Conservation (phyloP, 177 flowering plant species). For the Vitis hybrid region DNA sequence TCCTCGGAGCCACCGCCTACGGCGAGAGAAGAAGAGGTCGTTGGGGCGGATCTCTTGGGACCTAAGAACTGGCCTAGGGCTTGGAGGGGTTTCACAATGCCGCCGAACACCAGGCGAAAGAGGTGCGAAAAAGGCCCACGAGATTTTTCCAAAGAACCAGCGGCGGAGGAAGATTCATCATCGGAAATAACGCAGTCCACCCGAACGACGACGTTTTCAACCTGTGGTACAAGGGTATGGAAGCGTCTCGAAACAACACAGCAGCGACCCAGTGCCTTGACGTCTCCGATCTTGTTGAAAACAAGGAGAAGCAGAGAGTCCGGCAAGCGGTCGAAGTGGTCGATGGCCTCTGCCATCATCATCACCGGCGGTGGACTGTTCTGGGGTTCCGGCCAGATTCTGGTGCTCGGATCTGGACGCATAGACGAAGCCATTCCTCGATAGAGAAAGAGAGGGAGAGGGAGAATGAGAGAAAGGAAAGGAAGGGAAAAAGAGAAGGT, state of each 20-base stretch:
- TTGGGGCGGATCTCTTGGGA: conserved; percentile 24
- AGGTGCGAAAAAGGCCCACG: conserved; percentile 43
- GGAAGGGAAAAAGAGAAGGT: not conserved
- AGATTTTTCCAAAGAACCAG: conserved; percentile 41
- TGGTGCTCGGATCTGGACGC: conserved; percentile 43
- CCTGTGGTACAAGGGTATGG: conserved; percentile 68
- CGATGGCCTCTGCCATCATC: conserved; percentile 14
- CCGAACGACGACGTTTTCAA: conserved; percentile 74
- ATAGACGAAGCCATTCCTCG: conserved; percentile 15
- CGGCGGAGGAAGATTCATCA: conserved; percentile 52
- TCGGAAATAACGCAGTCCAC: conserved; percentile 92
- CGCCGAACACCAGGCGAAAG: conserved; percentile 44
- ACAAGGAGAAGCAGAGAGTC: conserved; percentile 66
- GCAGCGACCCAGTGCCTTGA: conserved; percentile 79
- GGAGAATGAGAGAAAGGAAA: conserved; percentile 6
- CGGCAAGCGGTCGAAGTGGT: conserved; percentile 71
- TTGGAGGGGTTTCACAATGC: conserved; percentile 70
- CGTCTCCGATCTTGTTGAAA: conserved; percentile 82
- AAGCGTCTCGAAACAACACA: conserved; percentile 73
- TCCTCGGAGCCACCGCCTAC: conserved; percentile 19
- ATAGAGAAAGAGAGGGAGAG: not conserved
- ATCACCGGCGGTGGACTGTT: not conserved
- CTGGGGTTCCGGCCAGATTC: conserved; percentile 45
- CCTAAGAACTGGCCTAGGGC: conserved; percentile 54
- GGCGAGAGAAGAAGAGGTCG: conserved; percentile 17